Evolutionary conservation across 1,139 yeast genomes (phyloP), one percentile per base, ranked within the genome.

Genomic region (Yamadazyma taylorii): DNA sequence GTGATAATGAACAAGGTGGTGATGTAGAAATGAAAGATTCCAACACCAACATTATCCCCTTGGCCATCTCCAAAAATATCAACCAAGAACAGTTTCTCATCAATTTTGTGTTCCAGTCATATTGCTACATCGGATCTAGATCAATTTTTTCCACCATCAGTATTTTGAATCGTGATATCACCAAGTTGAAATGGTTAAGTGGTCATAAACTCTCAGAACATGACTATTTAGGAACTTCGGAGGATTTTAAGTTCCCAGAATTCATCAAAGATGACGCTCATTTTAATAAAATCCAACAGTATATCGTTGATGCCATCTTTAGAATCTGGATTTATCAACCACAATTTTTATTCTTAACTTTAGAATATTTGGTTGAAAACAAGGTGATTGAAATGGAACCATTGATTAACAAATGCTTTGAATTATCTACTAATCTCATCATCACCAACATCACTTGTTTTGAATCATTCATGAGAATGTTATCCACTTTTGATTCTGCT

Each of bases 71-170:
- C 5, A 10, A 16, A 10, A 29, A 19, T 16, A 54, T 66, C 16
- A 53, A 66, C 39, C 53, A 55, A 44, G 77, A 47, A 66, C 73
- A 47, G 60, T 73, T 81, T 42, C 57, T 79, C 29, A 68, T 84
- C 30, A 78, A 84, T 25, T 63, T 86, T 19, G 61, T 89, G 17
- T 72, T 84, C 47, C 90, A 87, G 53, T 73, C 85, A 0, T 73
- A 88, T 39, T 85, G 94, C 33, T 83, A 81, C 52, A 81, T 89
- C 43, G 97, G 97, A 17, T 84, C 88, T 33, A 77, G 97, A 55
- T 89, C 97, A 0, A 75, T 90, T 33, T 86, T 95, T 17, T 95
- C 95, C 40, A 89, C 89, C 29, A 82, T 81, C 37, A 79, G 79
- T 48, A 81, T 85, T 56, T 69, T 88, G 42, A 71, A 74, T 30